Percentiles rank a stretch among this genome's conserved stretches.
phyloP scores from a whole-genome alignment of 305 asterid genomes.

The Caryopteris hybrid region DNA sequence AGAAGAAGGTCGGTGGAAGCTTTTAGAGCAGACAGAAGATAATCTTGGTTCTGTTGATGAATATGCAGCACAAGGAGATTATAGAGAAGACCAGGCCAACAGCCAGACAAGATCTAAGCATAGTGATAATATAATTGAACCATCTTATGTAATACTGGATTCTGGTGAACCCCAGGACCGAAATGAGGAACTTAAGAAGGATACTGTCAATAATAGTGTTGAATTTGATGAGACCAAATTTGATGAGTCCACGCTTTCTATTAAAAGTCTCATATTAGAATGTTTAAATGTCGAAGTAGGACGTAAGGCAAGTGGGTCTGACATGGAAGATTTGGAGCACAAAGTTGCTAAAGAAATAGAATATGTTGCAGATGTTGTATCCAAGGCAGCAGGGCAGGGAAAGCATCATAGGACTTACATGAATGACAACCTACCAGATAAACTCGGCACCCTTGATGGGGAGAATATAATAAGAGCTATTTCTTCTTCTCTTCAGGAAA shows the following conservation, averaged over 20 bases:
- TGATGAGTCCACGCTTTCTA: conserved; percentile 29
- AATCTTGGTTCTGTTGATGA: conserved; percentile 27
- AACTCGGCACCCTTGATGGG: conserved; percentile 50
- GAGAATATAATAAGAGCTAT: conserved; percentile 51
- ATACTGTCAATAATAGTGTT: conserved; percentile 17
- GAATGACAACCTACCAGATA: conserved; percentile 29
- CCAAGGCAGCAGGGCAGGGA: conserved; percentile 45
- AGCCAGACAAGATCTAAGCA: conserved; percentile 20
- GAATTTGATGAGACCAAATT: conserved; percentile 26
- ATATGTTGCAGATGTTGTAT: conserved; percentile 64
- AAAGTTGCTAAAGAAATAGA: conserved; percentile 68
- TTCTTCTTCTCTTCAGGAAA: conserved; percentile 65
- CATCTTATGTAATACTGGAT: conserved; percentile 61
- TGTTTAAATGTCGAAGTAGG: conserved; percentile 66
- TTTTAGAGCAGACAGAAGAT: conserved; percentile 46
- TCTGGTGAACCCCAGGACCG: conserved; percentile 37
- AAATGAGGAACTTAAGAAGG: conserved; percentile 33
- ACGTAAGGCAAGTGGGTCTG: conserved; percentile 51
- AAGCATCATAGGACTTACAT: conserved; percentile 20
- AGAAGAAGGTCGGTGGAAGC: conserved; percentile 80
- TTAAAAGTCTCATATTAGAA: conserved; percentile 53
- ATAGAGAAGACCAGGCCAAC: conserved; percentile 17
- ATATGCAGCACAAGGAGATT: conserved; percentile 18
- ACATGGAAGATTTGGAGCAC: conserved; percentile 56
- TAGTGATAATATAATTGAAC: conserved; percentile 51